Base-by-base conservation (phyloP, 305 asterid genomes). In the Salvia sclarea region DNA sequence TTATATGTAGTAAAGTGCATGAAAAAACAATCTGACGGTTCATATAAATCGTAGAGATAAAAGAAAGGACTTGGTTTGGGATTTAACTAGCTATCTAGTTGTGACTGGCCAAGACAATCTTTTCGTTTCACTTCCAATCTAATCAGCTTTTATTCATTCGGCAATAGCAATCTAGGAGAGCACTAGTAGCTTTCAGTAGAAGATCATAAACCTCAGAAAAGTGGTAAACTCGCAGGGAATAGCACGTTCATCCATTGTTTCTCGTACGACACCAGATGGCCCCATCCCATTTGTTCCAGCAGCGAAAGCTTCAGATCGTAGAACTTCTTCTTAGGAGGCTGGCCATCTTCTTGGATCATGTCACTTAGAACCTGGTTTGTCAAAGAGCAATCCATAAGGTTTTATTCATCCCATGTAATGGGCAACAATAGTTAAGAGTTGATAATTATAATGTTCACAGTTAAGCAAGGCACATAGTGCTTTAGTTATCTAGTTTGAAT, bases 171-270 rank as follows among this genome's bases (percentile, higher is more conserved):
- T 43, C 44, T 53, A 31, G 63, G 52, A 52, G 37, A 21, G 61
- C 43, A 52, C 16, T 16, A 8, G 40, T 20, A 14, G 45, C 47
- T 60, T 60, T 7, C 17, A 11, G 38, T 18, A 30, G 12, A 40
- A 31, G 52, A 38, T 44, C 20, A 28, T 40, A 49, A 61, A 45
- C 54, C 76, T 86, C 76, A 93, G 69, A 93, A 93, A 40, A 90
- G 91, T 52, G 96, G 97, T 38, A 93, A 78, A 52, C 70, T 20
- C 0, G 91, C 69, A 2, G 96, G 97, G 82, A 90, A 93, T 37
- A 91, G 88, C 52, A 93, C 91, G 24, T 59, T 78, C 96, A 88
- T 90, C 98, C 97, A 90, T 70, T 79, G 86, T 81, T 84, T 88
- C 85, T 93, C 95, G 25, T 88, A 84, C 6, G 74, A 50, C 74